These are phyloP conservation scores for Fomitopsis serialis DNA, from an alignment of 768 basidiomycete genomes.

Conservation along the genomic window DNA sequence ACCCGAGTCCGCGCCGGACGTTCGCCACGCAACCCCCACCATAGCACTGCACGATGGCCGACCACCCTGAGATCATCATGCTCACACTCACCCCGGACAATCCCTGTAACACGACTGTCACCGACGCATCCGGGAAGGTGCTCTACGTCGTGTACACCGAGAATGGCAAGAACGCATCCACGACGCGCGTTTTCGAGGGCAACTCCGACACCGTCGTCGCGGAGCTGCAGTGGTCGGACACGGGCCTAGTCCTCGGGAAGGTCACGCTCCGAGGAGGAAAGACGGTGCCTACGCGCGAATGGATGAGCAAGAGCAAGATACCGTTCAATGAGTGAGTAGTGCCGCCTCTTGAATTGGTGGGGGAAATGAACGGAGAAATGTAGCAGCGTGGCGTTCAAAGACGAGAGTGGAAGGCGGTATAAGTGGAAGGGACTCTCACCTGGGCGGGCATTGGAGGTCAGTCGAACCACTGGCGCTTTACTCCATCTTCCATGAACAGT, in stretches of 20 bases:
- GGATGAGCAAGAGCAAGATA: slow-evolving; percentile 35
- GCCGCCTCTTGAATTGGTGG: not conserved
- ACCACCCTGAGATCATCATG: not conserved
- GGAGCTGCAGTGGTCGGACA: slow-evolving; percentile 34
- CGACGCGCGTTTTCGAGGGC: slow-evolving; percentile 25
- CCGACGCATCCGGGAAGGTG: slow-evolving; percentile 25
- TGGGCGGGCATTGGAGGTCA: slow-evolving; percentile 31
- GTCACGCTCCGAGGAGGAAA: slow-evolving; percentile 19
- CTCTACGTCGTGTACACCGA: slow-evolving; percentile 34
- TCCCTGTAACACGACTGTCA: slow-evolving; percentile 36
- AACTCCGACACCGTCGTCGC: slow-evolving; percentile 29
- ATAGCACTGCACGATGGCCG: not conserved
- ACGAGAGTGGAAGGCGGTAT: slow-evolving; percentile 27
- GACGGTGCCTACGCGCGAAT: slow-evolving; percentile 25
- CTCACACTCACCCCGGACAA: slow-evolving; percentile 36
- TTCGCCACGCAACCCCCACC: no score
- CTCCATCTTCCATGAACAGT: not conserved
- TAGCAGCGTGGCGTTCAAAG: slow-evolving; percentile 35
- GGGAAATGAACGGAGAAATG: not conserved
- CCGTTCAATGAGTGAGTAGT: slow-evolving; percentile 35
- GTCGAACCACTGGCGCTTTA: not conserved
- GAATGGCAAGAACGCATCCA: slow-evolving; percentile 20
- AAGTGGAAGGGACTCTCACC: slow-evolving; percentile 39
- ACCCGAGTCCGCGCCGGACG: no score
- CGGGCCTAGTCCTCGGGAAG: slow-evolving; percentile 19